These are phyloP conservation scores for Echria macrotheca DNA, from an alignment of 495 filamentous ascomycete genomes.

Conservation along the genomic window DNA sequence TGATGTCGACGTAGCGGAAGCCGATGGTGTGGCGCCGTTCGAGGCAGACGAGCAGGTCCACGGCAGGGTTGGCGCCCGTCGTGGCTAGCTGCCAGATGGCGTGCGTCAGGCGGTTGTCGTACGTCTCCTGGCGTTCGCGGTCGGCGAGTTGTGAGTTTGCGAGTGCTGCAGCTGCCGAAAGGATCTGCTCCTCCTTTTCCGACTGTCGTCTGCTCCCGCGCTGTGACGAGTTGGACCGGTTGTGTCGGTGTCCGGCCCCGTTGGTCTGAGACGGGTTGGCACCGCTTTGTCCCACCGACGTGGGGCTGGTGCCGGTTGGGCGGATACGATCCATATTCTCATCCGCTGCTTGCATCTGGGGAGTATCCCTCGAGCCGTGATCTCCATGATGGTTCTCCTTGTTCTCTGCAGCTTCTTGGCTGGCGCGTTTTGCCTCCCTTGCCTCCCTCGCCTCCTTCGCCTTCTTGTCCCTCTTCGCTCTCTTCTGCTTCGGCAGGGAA, in stretches of 20 bases:
- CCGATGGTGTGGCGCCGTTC: constrained; percentile 89
- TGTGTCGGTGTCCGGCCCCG: constrained; percentile 22
- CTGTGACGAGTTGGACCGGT: constrained; percentile 25
- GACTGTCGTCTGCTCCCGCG: constrained; percentile 18
- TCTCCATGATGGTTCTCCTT: constrained; percentile 37
- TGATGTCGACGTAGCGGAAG: constrained; percentile 96
- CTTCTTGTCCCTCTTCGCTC: constrained; percentile 55
- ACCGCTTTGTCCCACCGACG: constrained; percentile 19
- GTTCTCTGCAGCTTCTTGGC: constrained; percentile 27
- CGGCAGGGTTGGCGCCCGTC: constrained; percentile 84
- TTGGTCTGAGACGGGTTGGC: constrained; percentile 16
- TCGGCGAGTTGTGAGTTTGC: constrained; percentile 41
- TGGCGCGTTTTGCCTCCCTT: constrained; percentile 16
- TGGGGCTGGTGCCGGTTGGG: constrained; percentile 24
- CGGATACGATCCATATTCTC: constrained; percentile 36
- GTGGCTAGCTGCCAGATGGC: constrained; percentile 95
- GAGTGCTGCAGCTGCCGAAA: constrained; percentile 41
- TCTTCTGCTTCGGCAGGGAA: constrained; percentile 57
- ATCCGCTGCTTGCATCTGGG: constrained; percentile 20
- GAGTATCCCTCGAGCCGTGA: constrained; percentile 14
- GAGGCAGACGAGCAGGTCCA: constrained; percentile 87
- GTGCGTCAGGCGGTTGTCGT: constrained; percentile 81
- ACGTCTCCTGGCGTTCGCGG: constrained; percentile 68
- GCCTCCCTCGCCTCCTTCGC: constrained; percentile 2
- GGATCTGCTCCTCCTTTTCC: constrained; percentile 32